Evolutionary conservation across 2,329 filamentous ascomycete species (phyloP).

Genomic region (Tolypocladium guangdongense): DNA sequence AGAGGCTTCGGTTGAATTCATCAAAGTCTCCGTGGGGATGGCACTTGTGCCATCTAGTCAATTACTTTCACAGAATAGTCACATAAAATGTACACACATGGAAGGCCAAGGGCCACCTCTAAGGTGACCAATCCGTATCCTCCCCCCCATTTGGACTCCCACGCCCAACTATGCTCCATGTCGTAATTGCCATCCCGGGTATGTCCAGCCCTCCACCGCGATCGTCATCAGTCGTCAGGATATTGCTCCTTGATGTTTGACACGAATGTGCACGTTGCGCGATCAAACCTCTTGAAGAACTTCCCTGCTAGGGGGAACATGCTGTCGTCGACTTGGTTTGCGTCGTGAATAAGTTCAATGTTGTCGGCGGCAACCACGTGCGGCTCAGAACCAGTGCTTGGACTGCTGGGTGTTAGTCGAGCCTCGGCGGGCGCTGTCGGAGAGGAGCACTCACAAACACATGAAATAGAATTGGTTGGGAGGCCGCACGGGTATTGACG

Average conservation of each 20-base stretch:
- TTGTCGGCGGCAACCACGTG: conserved; percentile 56
- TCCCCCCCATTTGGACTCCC: background rate
- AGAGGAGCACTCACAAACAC: conserved; percentile 56
- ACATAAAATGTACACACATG: background rate
- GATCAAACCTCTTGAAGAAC: conserved; percentile 82
- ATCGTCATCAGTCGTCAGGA: conserved; percentile 58
- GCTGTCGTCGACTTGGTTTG: conserved; percentile 35
- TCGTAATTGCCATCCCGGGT: background rate
- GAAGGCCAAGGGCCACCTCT: background rate
- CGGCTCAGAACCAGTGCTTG: conserved; percentile 21
- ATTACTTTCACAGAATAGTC: background rate
- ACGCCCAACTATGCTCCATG: background rate
- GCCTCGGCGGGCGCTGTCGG: background rate
- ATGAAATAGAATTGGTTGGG: conserved; percentile 56
- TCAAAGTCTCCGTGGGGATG: background rate
- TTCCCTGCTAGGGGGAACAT: conserved; percentile 65
- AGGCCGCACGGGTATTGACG: conserved; percentile 9
- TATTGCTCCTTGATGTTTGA: conserved; percentile 75
- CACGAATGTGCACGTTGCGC: conserved; percentile 54
- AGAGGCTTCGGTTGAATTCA: background rate
- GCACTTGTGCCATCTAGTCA: background rate
- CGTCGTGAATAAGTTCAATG: conserved; percentile 49
- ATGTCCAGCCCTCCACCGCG: background rate
- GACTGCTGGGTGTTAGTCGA: conserved; percentile 10
- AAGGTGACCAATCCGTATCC: background rate